Percentiles rank a stretch among this genome's conserved stretches.
Conservation (phyloP, 2,329 filamentous ascomycete species). For the Akanthomyces dipterigenus region DNA sequence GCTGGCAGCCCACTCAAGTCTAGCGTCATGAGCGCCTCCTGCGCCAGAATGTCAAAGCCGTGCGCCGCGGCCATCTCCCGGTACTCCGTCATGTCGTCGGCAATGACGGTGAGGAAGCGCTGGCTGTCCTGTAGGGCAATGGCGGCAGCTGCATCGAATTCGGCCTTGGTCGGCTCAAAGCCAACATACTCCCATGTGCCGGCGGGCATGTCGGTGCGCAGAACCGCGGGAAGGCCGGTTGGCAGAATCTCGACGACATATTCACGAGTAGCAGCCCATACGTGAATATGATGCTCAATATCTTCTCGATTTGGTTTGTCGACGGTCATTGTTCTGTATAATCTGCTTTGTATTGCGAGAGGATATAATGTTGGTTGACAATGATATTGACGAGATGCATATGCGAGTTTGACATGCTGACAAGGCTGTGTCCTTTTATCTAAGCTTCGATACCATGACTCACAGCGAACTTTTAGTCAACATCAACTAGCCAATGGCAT, state of each 20-base stretch:
- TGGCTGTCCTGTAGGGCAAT: background rate
- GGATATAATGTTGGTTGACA: background rate
- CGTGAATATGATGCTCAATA: background rate
- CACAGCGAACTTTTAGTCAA: background rate
- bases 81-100: background rate
- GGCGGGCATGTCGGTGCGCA: conserved; percentile 6
- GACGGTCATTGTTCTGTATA: background rate
- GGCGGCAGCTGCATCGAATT: background rate
- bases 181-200: conserved; percentile 4
- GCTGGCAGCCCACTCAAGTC: background rate
- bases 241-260: background rate
- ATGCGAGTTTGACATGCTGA: background rate
- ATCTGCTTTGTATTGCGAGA: background rate
- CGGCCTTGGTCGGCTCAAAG: conserved; percentile 1
- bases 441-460: background rate
- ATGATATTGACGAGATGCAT: background rate
- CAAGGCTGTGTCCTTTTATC: background rate
- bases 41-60: conserved; percentile 2
- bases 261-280: conserved; percentile 7
- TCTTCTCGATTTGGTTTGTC: background rate
- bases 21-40: conserved; percentile 7
- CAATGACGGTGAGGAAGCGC: conserved; percentile 6
- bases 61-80: background rate
- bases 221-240: background rate
- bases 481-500: background rate